Percentiles rank a stretch among this genome's conserved stretches.
phyloP scores from a whole-genome alignment of 768 basidiomycete genomes.

The Naganishia kalamii region DNA sequence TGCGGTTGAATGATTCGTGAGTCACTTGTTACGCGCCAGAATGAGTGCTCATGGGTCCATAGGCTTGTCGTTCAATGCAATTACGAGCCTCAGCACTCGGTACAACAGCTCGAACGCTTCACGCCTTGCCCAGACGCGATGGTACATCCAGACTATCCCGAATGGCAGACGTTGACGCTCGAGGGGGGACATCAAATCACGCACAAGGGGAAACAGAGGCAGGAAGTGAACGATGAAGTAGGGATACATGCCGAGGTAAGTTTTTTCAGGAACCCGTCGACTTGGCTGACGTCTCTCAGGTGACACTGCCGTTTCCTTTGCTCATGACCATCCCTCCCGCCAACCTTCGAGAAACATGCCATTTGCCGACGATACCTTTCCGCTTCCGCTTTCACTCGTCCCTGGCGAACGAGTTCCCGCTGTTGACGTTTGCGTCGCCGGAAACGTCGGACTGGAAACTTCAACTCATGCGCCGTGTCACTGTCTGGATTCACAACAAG shows the following conservation, averaged over 20 bases:
- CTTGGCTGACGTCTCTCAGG: neutral
- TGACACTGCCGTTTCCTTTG: conserved; percentile 6
- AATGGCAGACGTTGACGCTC: conserved; percentile 2
- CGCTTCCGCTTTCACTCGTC: conserved; percentile 7
- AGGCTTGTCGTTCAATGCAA: neutral
- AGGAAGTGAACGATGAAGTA: neutral
- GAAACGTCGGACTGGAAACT: conserved; percentile 8
- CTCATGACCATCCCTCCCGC: neutral
- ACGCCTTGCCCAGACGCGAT: neutral
- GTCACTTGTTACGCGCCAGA: neutral
- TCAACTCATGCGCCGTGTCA: conserved; percentile 1
- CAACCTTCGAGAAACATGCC: neutral
- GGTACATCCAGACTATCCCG: neutral
- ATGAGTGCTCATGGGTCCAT: neutral
- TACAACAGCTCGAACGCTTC: neutral
- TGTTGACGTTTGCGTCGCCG: conserved; percentile 5
- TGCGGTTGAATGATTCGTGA: conserved; percentile 15
- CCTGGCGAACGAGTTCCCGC: neutral
- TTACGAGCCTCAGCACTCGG: neutral
- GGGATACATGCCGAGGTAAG: neutral
- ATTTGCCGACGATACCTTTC: conserved; percentile 1
- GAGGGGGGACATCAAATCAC: neutral
- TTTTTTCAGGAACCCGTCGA: neutral
- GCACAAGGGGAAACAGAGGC: neutral
- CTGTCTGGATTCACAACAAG: neutral